Percentiles rank a stretch among this genome's conserved stretches.
These are phyloP conservation scores for Aaosphaeria pasadenensis DNA, from an alignment of 2,329 filamentous ascomycete genomes.

Conservation along the genomic window DNA sequence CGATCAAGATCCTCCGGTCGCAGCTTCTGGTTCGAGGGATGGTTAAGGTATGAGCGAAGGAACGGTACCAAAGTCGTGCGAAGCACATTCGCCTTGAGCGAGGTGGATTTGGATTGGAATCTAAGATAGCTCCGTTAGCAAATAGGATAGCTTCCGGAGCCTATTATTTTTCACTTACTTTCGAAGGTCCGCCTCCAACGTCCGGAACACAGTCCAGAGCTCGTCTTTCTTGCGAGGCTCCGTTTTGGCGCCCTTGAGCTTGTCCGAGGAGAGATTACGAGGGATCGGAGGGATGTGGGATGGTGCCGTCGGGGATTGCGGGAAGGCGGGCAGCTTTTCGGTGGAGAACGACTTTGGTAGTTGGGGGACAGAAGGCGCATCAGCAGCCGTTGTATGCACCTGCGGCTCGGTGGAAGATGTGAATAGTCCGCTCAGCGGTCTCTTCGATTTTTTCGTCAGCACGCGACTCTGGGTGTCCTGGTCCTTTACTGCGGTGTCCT, in stretches of 20 bases:
- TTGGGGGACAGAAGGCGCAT: slow-evolving; percentile 35
- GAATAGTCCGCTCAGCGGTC: slow-evolving; percentile 32
- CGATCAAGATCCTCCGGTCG: slow-evolving; percentile 80
- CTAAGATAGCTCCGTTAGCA: slow-evolving; percentile 25
- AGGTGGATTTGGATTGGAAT: slow-evolving; percentile 70
- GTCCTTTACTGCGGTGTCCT: slow-evolving; percentile 13
- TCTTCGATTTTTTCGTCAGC: slow-evolving; percentile 34
- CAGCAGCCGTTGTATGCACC: slow-evolving; percentile 5
- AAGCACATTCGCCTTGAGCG: slow-evolving; percentile 73
- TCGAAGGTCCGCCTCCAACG: slow-evolving; percentile 65
- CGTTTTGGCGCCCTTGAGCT: slow-evolving; percentile 35
- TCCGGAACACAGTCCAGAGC: slow-evolving; percentile 65
- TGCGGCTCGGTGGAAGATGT: slow-evolving; percentile 14
- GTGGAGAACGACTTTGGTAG: slow-evolving; percentile 50
- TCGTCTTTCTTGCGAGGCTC: slow-evolving; percentile 62
- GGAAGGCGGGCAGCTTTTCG: slow-evolving; percentile 40
- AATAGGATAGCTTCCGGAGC: not conserved
- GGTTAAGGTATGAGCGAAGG: slow-evolving; percentile 64
- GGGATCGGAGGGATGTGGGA: slow-evolving; percentile 43
- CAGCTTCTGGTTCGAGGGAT: slow-evolving; percentile 64
- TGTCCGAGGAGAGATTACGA: slow-evolving; percentile 40
- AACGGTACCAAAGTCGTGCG: slow-evolving; percentile 73
- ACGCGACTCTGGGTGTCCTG: slow-evolving; percentile 14
- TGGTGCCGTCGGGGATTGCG: slow-evolving; percentile 32
- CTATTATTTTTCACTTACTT: slow-evolving; percentile 47